These are phyloP conservation scores for Sutorius australiensis DNA, from an alignment of 768 basidiomycete genomes.

Conservation along the genomic window DNA sequence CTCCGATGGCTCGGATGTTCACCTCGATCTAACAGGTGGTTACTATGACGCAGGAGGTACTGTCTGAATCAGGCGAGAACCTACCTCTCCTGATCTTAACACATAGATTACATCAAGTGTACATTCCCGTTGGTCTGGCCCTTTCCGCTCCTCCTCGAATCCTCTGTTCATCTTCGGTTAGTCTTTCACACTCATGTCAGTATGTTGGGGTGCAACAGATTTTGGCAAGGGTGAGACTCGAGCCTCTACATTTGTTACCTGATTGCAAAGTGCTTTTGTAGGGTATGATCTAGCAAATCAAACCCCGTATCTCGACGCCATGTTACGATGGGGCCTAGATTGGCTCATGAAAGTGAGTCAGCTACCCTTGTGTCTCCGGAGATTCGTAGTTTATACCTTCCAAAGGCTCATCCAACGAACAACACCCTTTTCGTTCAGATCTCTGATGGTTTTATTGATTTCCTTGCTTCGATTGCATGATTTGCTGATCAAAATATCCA, in stretches of 20 bases:
- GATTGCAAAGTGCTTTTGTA: slow-evolving; percentile 21
- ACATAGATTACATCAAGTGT: slow-evolving; percentile 79
- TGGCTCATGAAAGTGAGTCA: slow-evolving; percentile 82
- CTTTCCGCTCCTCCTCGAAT: neutral
- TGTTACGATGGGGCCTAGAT: slow-evolving; percentile 86
- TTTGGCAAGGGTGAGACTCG: slow-evolving; percentile 62
- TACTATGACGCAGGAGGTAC: slow-evolving; percentile 92
- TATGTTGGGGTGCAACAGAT: slow-evolving; percentile 89
- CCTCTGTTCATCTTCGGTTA: slow-evolving; percentile 25
- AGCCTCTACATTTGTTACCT: neutral
- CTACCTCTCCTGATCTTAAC: neutral
- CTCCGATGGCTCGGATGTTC: slow-evolving; percentile 71
- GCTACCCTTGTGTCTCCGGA: neutral
- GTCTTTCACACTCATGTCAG: slow-evolving; percentile 80
- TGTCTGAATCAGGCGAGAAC: slow-evolving; percentile 10
- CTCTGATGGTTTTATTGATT: slow-evolving; percentile 47
- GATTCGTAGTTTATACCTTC: neutral
- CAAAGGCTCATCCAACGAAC: slow-evolving; percentile 73
- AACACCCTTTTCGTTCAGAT: slow-evolving; percentile 76
- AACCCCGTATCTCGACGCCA: slow-evolving; percentile 87
- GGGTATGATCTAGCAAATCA: slow-evolving; percentile 85
- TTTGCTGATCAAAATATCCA: slow-evolving; percentile 22
- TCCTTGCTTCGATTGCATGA: neutral
- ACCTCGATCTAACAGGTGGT: slow-evolving; percentile 77
- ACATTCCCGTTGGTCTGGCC: slow-evolving; percentile 73